Evolutionary conservation across 176 grass and related monocot genomes (phyloP), one percentile per base, ranked within the genome.

Genomic region (Thalia dealbata): DNA sequence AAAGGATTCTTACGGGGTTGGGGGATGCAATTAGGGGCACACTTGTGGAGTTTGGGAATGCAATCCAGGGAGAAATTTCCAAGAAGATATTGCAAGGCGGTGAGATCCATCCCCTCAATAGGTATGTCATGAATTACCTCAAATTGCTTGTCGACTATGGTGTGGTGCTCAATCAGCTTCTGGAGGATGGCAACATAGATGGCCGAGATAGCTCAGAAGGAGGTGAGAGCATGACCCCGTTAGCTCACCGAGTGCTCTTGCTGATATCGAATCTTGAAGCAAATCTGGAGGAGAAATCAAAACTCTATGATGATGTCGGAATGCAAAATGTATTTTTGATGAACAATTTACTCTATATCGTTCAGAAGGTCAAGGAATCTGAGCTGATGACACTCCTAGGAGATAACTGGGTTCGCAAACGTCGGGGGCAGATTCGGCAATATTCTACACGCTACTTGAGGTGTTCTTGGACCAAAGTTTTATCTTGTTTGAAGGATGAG

Each of bases 251-350:
- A 30, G 43, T 99, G 62, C 83, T 93, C 22, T 85, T 78, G 70
- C 78, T 99, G 50, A 84, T 99, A 72, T 86, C 95, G 21, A 82
- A 87, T 55, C 79, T 91, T 19, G 83, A 91, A 69, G 14, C 56
- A 65, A 99, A 99, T 74, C 78, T 99, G 62, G 85, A 91, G 69
- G 90, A 91, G 68, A 99, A 93, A 69, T 77, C 86, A 0, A 93
- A 84, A 79, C 75, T 93, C 46, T 93, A 93, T 55, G 90, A 91
- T 29, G 95, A 93, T 51, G 90, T 82, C 41, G 95, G 81, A 2
- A 79, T 99, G 72, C 90, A 91, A 78, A 88, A 91, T 66, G 88
- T 99, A 66, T 99, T 91, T 29, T 79, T 99, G 75, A 99, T 99
- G 95, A 99, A 99, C 82, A 99, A 99, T 68, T 74, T 91, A 35